A percentile compares a stretch with the other conserved stretches of the same genome.
phyloP scores from a whole-genome alignment of 441 rosid species.

The Eruca vesicaria region DNA sequence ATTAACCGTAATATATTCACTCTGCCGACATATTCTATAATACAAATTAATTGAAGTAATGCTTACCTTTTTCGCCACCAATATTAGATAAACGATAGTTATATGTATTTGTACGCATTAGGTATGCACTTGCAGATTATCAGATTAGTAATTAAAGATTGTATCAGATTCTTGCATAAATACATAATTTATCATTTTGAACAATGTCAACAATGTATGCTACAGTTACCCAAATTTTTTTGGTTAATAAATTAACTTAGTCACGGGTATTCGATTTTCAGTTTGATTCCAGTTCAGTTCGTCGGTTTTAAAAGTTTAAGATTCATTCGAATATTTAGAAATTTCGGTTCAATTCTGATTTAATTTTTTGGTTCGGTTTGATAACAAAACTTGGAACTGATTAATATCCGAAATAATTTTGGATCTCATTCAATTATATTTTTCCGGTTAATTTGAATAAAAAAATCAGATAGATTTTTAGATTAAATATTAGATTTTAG shows the following conservation, averaged over 20 bases:
- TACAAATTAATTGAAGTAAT: not conserved
- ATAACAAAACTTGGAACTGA: too few species aligned
- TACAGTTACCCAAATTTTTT: not conserved
- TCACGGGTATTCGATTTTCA: too few species aligned
- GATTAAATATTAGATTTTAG: too few species aligned
- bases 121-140: constrained; percentile 8
- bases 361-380: too few species aligned
- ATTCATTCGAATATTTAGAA: too few species aligned
- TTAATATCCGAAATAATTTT: too few species aligned
- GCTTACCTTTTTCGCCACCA: constrained; percentile 16
- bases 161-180: not conserved
- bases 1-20: constrained; percentile 24
- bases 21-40: constrained; percentile 21
- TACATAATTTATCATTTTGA: not conserved
- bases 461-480: too few species aligned
- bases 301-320: too few species aligned
- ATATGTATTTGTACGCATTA: not conserved
- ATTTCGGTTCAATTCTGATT: too few species aligned
- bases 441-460: too few species aligned
- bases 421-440: too few species aligned
- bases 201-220: not conserved
- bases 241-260: not conserved
- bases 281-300: too few species aligned
- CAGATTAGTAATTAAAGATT: not conserved
- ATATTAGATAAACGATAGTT: not conserved